Evolutionary conservation across 495 filamentous ascomycete genomes (phyloP), one percentile per base, ranked within the genome.

Genomic region (Penicillium desertorum): DNA sequence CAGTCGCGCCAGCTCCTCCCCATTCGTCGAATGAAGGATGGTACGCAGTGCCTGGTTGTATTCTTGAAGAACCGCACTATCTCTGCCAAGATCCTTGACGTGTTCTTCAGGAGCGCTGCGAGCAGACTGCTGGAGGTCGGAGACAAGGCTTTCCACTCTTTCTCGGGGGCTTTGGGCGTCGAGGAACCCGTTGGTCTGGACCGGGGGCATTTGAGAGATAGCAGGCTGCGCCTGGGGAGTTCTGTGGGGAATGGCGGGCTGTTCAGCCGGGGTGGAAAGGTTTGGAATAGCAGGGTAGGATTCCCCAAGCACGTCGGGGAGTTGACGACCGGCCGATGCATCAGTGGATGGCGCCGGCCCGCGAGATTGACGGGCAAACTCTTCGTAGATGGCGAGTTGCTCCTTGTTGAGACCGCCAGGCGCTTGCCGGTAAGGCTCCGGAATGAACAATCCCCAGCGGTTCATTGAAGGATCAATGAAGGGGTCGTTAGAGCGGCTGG

Each of bases 361-460:
- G 29, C 90, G 85, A 10, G 87, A 83, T 66, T 93, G 89, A 43
- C 91, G 82, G 5, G 89, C 90, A 71, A 99, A 99, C 44, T 96
- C 91, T 58, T 96, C 90, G 62, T 98, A 99, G 43, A 99, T 93
- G 14, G 88, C 89, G 77, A 97, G 83, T 68, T 99, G 94, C 62
- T 96, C 90, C 46, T 86, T 80, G 62, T 96, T 98, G 30, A 99
- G 77, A 7, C 95, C 94, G 39, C 82, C 83, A 14, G 86, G 83
- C 44, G 83, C 83, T 63, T 94, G 82, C 57, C 92, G 89, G 76
- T 88, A 98, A 7, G 92, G 93, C 60, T 92, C 87, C 1, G 92
- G 91, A 57, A 99, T 96, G 29, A 87, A 90, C 64, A 88, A 82
- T 11, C 91, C 86, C 88, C 91, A 96, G 30, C 88, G 86, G 65